Evolutionary conservation across 225 moss, liverwort and hornwort genomes (phyloP).

Genomic region (Marchantia polymorpha): DNA sequence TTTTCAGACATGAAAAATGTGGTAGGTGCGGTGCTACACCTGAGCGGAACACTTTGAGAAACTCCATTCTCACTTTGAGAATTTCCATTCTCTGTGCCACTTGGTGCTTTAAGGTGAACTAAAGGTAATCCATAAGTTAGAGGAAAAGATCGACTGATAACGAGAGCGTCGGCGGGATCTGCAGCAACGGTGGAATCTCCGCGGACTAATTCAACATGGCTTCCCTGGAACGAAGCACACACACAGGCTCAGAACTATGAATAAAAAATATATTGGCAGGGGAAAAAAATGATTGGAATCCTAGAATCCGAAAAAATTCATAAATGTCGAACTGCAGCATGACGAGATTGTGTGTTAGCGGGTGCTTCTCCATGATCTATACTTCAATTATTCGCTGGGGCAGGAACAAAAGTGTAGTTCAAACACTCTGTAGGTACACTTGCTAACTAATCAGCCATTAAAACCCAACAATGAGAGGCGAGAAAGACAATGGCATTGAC

Average conservation of each 20-base stretch:
- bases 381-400: too few relatives aligned
- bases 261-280: neutral
- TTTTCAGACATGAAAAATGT: neutral
- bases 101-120: constrained; percentile 55
- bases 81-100: constrained; percentile 36
- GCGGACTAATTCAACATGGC: constrained; percentile 56
- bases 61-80: constrained; percentile 26
- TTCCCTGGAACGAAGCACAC: constrained; percentile 51
- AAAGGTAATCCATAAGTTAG: constrained; percentile 83
- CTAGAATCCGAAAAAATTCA: neutral
- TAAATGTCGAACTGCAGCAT: neutral
- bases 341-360: neutral
- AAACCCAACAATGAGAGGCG: too few relatives aligned
- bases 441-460: too few relatives aligned
- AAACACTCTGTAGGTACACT: too few relatives aligned
- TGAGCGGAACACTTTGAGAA: neutral
- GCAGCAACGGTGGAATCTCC: constrained; percentile 81
- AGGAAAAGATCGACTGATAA: constrained; percentile 77
- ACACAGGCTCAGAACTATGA: neutral
- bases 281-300: neutral
- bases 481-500: too few relatives aligned
- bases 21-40: neutral
- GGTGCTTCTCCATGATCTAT: too few relatives aligned
- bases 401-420: too few relatives aligned
- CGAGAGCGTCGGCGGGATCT: constrained; percentile 85